Percentiles rank a stretch among this genome's conserved stretches.
Evolutionary conservation across 495 filamentous ascomycete species (phyloP).

Genomic region (Xylaria cubensis): DNA sequence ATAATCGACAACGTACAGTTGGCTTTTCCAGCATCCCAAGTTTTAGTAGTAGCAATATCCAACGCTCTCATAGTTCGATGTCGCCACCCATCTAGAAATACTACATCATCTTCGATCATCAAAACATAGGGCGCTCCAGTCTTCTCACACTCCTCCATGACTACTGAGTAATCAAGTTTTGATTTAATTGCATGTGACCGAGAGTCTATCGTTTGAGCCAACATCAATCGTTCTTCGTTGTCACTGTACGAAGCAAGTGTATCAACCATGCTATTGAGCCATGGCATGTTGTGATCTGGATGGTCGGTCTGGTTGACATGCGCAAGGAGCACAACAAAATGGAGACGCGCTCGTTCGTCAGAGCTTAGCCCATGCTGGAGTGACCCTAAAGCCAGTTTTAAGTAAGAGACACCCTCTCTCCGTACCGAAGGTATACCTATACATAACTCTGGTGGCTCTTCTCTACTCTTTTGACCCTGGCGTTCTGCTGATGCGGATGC

Average conservation of each 20-base stretch:
- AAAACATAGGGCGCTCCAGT: conserved; percentile 56
- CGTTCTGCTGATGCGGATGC: not conserved
- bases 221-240: conserved; percentile 30
- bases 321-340: conserved; percentile 61
- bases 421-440: conserved; percentile 43
- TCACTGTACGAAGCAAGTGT: conserved; percentile 54
- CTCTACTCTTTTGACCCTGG: not conserved
- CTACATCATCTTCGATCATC: conserved; percentile 63
- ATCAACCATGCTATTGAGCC: conserved; percentile 57
- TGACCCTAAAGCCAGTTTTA: conserved; percentile 58
- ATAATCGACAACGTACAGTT: conserved; percentile 25
- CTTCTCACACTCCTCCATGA: conserved; percentile 55
- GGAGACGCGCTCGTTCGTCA: conserved; percentile 52
- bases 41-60: conserved; percentile 36
- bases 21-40: conserved; percentile 30
- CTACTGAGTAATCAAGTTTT: conserved; percentile 56
- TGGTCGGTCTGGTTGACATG: conserved; percentile 56
- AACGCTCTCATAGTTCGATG: conserved; percentile 50
- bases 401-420: conserved; percentile 46
- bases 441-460: conserved; percentile 33
- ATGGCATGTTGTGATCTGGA: conserved; percentile 54
- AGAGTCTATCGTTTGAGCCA: conserved; percentile 34
- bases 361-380: conserved; percentile 56
- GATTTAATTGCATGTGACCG: conserved; percentile 31
- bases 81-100: conserved; percentile 61